Percentiles rank a stretch among this genome's conserved stretches.
These are phyloP conservation scores for Leccinum olivaceopallidum DNA, from an alignment of 768 basidiomycete genomes.

Conservation along the genomic window DNA sequence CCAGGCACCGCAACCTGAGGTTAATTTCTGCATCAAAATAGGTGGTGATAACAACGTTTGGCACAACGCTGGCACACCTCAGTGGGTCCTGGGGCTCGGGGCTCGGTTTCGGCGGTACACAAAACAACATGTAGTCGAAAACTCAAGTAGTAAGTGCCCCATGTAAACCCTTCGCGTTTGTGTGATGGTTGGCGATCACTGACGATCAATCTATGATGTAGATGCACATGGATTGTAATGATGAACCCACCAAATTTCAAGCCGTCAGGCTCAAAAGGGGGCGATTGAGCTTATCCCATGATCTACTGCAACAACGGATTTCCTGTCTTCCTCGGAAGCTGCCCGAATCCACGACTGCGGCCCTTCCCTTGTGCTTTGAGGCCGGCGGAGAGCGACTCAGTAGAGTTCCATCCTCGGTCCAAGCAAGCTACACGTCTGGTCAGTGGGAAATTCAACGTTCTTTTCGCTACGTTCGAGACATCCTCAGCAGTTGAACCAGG, in stretches of 20 bases:
- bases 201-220: slow-evolving; percentile 1
- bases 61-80: not conserved
- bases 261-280: not conserved
- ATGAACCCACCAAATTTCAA: not conserved
- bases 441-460: not conserved
- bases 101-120: not conserved
- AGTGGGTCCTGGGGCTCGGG: not conserved
- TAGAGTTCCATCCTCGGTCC: too few species aligned
- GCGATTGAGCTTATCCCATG: too few species aligned
- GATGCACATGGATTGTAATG: not conserved
- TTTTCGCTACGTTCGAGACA: not conserved
- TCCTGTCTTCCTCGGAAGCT: not conserved
- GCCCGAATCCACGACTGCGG: not conserved
- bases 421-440: not conserved
- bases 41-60: not conserved
- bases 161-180: not conserved
- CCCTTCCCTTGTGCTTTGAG: not conserved
- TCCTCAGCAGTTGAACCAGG: not conserved
- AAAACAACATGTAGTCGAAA: not conserved
- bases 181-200: not conserved
- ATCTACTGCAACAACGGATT: not conserved
- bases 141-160: not conserved
- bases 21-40: not conserved
- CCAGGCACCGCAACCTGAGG: not conserved
- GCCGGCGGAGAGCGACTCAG: not conserved